phyloP scores from a whole-genome alignment of 2,329 filamentous ascomycete species.

The Cryphonectria japonica region DNA sequence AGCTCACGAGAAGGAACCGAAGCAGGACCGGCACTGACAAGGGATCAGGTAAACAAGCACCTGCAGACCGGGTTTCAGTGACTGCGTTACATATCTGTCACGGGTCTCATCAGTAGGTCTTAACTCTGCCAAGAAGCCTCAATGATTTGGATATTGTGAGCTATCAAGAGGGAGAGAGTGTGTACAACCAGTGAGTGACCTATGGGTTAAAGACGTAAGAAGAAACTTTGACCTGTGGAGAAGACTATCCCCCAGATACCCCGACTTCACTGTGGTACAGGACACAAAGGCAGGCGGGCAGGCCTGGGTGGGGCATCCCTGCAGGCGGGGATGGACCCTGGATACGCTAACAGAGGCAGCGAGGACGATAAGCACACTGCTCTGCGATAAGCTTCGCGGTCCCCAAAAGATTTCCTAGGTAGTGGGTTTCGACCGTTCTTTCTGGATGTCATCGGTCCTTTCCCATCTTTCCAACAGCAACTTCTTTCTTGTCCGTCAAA shows the following conservation, averaged over 20 bases:
- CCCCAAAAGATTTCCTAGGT: not conserved
- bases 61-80: not conserved
- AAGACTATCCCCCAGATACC: not conserved
- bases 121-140: not conserved
- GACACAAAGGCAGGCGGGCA: not conserved
- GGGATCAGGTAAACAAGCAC: not conserved
- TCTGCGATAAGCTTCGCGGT: slow-evolving; percentile 12
- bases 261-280: not conserved
- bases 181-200: too few relatives aligned
- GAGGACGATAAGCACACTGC: slow-evolving; percentile 8
- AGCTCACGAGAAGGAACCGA: too few relatives aligned
- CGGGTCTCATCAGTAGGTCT: not conserved
- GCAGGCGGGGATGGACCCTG: slow-evolving; percentile 5
- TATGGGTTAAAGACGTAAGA: not conserved
- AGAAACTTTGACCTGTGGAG: not conserved
- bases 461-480: slow-evolving; percentile 6
- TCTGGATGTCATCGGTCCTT: slow-evolving; percentile 3
- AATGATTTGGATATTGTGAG: not conserved
- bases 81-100: not conserved
- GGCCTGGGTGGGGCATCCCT: slow-evolving; percentile 6
- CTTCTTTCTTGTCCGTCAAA: not conserved
- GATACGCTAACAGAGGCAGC: not conserved
- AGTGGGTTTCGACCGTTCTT: not conserved
- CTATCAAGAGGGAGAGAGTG: not conserved
- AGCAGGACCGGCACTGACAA: not conserved